A percentile compares a stretch with the other conserved stretches of the same genome.
These are phyloP conservation scores for Manihot esculenta DNA, from an alignment of 441 rosid genomes.

Conservation along the genomic window DNA sequence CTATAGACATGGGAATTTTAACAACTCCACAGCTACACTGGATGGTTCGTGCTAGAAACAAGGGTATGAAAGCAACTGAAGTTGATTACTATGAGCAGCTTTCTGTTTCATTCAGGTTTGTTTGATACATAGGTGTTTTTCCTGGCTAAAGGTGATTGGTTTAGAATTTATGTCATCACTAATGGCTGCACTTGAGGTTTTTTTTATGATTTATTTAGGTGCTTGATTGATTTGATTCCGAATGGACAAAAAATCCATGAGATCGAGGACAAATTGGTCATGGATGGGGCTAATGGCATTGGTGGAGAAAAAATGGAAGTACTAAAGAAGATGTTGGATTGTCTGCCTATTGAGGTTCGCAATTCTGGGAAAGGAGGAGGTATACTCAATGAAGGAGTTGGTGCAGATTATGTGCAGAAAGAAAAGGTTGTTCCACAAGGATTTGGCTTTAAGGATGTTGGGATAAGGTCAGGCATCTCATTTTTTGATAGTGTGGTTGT, in stretches of 20 bases:
- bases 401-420: slow-evolving; percentile 95
- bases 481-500: slow-evolving; percentile 11
- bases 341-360: slow-evolving; percentile 61
- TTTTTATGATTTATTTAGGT: slow-evolving; percentile 41
- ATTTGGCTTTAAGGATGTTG: slow-evolving; percentile 55
- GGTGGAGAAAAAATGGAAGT: slow-evolving; percentile 75
- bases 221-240: slow-evolving; percentile 68
- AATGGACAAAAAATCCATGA: slow-evolving; percentile 26
- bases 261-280: slow-evolving; percentile 46
- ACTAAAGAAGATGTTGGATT: slow-evolving; percentile 47
- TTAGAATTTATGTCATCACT: not conserved
- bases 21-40: slow-evolving; percentile 93
- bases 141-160: not conserved
- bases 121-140: slow-evolving; percentile 3
- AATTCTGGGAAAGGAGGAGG: slow-evolving; percentile 74
- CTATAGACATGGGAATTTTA: slow-evolving; percentile 64
- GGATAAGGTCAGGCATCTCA: slow-evolving; percentile 50
- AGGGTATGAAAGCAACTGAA: slow-evolving; percentile 64
- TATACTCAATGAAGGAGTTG: slow-evolving; percentile 78
- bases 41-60: slow-evolving; percentile 89
- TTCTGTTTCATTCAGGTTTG: slow-evolving; percentile 61
- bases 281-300: slow-evolving; percentile 93
- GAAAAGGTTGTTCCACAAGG: slow-evolving; percentile 77
- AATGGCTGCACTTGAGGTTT: slow-evolving; percentile 8
- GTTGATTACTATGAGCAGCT: slow-evolving; percentile 71